Conservation (phyloP, 257 asterid species). For the Solanum virginianum region DNA sequence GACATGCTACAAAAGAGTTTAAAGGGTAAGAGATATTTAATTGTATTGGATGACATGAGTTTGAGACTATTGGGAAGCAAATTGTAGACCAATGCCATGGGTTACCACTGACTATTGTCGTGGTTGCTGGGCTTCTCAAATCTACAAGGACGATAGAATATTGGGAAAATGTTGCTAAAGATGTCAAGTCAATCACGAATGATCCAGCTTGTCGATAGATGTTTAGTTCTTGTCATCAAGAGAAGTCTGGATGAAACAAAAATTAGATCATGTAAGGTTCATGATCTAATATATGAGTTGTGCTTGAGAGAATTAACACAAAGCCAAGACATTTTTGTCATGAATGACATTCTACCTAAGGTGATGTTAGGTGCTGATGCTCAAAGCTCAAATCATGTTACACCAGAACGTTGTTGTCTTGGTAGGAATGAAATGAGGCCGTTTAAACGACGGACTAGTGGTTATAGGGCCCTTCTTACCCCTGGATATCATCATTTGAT, state of each 20-base stretch:
- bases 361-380: too few relatives aligned
- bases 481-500: too few relatives aligned
- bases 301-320: too few relatives aligned
- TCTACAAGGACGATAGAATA: not conserved
- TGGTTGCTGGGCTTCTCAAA: not conserved
- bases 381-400: too few relatives aligned
- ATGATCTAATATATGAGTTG: too few relatives aligned
- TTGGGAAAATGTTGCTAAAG: not conserved
- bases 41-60: slow-evolving; percentile 7
- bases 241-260: not conserved
- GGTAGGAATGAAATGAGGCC: too few relatives aligned
- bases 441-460: too few relatives aligned
- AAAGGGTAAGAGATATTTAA: not conserved
- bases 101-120: not conserved
- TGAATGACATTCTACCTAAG: too few relatives aligned
- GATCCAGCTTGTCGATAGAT: slow-evolving; percentile 2
- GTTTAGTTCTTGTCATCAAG: not conserved
- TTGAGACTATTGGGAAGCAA: not conserved
- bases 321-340: too few relatives aligned
- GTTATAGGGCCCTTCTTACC: too few relatives aligned
- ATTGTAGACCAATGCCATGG: not conserved
- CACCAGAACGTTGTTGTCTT: too few relatives aligned
- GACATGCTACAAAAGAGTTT: not conserved
- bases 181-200: not conserved
- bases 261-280: not conserved